A percentile compares a stretch with the other conserved stretches of the same genome.
Conservation (phyloP, 2,329 filamentous ascomycete genomes). For the Truncatella angustata region DNA sequence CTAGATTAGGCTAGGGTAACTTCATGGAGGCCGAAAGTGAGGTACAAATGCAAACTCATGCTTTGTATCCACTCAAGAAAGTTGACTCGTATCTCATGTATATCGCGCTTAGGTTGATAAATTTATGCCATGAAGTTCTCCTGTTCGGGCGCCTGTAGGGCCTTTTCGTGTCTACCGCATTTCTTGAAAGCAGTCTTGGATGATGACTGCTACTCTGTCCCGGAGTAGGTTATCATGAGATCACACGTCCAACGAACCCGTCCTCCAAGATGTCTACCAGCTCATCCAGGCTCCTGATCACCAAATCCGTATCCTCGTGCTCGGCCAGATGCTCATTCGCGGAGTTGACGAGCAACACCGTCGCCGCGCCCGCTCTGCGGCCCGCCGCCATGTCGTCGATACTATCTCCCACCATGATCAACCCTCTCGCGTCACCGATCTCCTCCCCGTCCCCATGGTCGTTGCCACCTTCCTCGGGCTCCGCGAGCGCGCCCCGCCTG, state of each 20-base stretch:
- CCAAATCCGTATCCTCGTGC: constrained; percentile 75
- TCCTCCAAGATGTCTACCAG: constrained; percentile 71
- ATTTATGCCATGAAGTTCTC: too few relatives aligned
- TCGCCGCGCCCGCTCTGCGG: constrained; percentile 77
- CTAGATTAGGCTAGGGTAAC: too few relatives aligned
- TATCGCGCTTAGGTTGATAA: too few relatives aligned
- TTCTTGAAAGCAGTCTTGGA: not conserved
- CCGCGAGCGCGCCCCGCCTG: constrained; percentile 16
- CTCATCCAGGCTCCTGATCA: constrained; percentile 71
- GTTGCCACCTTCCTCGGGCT: constrained; percentile 4
- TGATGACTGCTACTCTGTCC: not conserved
- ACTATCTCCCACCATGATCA: constrained; percentile 73
- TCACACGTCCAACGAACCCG: constrained; percentile 62
- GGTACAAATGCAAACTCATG: too few relatives aligned
- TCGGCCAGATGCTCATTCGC: constrained; percentile 68
- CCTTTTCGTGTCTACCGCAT: too few relatives aligned
- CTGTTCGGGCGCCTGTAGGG: too few relatives aligned
- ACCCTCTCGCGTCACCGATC: constrained; percentile 48
- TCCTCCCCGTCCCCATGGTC: constrained; percentile 30
- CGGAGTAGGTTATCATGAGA: constrained; percentile 5
- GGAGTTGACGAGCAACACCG: constrained; percentile 84
- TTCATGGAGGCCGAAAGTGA: too few relatives aligned
- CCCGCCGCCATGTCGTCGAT: constrained; percentile 94
- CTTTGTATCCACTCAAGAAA: too few relatives aligned
- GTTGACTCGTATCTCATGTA: too few relatives aligned